Evolutionary conservation across 2,329 filamentous ascomycete species (phyloP).

Genomic region (Purpureocillium takamizusanense): DNA sequence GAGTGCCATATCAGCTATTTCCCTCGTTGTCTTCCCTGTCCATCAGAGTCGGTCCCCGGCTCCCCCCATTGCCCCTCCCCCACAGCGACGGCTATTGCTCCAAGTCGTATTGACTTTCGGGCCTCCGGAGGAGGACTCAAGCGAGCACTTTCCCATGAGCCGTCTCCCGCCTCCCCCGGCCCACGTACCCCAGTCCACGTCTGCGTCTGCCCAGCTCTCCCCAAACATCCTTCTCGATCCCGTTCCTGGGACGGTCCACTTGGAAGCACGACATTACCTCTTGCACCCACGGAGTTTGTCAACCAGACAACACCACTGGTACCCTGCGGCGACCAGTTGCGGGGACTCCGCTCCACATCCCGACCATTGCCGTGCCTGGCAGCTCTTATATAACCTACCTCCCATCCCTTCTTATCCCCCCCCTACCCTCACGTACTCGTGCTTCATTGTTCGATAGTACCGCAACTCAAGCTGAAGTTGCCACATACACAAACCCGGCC

Average conservation of each 20-base stretch:
- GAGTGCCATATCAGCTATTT: no score
- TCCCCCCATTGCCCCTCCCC: not conserved
- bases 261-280: no score
- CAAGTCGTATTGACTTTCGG: not conserved
- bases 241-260: not conserved
- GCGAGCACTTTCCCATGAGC: no score
- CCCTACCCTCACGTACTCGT: not conserved
- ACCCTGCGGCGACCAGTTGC: not conserved
- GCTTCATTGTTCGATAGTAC: not conserved
- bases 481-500: no score
- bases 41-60: not conserved
- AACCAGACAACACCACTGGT: not conserved
- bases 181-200: not conserved
- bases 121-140: not conserved
- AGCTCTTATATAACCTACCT: constrained; percentile 1
- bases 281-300: no score
- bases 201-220: not conserved
- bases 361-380: not conserved
- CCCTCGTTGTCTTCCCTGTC: no score
- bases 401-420: not conserved
- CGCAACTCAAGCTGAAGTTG: not conserved
- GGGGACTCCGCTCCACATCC: not conserved
- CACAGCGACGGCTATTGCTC: not conserved
- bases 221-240: not conserved
- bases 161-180: no score